Evolutionary conservation across 805 yeast genomes (phyloP).

Genomic region (Wickerhamiella vanderwaltii): DNA sequence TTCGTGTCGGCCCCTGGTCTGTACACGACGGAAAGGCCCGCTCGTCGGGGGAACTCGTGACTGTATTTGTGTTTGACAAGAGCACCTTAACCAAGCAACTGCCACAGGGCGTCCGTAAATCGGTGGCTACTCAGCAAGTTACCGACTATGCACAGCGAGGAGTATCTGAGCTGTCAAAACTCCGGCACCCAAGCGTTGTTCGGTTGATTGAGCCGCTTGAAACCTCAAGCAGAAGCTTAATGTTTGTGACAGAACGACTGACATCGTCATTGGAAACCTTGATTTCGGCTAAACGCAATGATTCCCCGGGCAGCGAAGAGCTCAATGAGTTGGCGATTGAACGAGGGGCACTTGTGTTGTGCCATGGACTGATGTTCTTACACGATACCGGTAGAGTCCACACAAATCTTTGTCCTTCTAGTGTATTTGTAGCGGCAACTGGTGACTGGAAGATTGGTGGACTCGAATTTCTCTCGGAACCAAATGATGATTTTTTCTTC

Average conservation of each 20-base stretch:
- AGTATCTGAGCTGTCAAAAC: slow-evolving; percentile 57
- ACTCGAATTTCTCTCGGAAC: slow-evolving; percentile 41
- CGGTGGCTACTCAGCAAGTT: slow-evolving; percentile 44
- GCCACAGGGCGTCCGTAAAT: slow-evolving; percentile 22
- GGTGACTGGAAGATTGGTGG: slow-evolving; percentile 95
- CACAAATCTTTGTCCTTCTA: slow-evolving; percentile 62
- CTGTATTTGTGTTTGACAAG: slow-evolving; percentile 82
- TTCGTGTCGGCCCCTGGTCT: slow-evolving; percentile 70
- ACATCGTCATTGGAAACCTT: slow-evolving; percentile 40
- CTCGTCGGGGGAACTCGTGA: slow-evolving; percentile 36
- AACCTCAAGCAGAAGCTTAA: slow-evolving; percentile 61
- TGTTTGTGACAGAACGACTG: slow-evolving; percentile 79
- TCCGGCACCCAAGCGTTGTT: slow-evolving; percentile 81
- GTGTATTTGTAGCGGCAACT: slow-evolving; percentile 57
- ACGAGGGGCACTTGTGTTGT: slow-evolving; percentile 69
- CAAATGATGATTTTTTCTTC: slow-evolving; percentile 43
- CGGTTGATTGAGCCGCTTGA: slow-evolving; percentile 82
- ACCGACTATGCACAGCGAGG: slow-evolving; percentile 56
- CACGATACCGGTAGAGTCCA: slow-evolving; percentile 67
- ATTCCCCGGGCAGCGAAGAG: slow-evolving; percentile 32
- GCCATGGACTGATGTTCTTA: slow-evolving; percentile 68
- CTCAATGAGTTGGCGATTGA: slow-evolving; percentile 62
- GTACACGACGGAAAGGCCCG: slow-evolving; percentile 72
- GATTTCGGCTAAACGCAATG: slow-evolving; percentile 26
- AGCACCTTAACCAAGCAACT: slow-evolving; percentile 45